Evolutionary conservation across 1,139 yeast genomes (phyloP), one percentile per base, ranked within the genome.

Genomic region (Fermentozyma sake): DNA sequence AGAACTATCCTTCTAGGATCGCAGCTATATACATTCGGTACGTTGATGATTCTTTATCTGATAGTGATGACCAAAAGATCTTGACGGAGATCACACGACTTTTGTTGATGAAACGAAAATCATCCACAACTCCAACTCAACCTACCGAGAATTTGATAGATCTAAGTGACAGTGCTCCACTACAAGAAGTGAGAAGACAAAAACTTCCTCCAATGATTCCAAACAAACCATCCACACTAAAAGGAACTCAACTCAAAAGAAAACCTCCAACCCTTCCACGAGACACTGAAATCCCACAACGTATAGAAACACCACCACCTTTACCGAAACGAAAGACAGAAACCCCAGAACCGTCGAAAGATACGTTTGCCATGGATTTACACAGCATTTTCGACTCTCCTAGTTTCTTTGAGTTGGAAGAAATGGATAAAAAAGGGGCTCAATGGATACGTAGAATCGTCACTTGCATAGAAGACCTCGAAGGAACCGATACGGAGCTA

Each of bases 21-120:
- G 41, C 71, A 16, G 93, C 83, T 1, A 85, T 93, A 5, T 87
- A 78, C 50, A 83, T 93, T 23, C 64, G 98, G 29, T 82, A 82
- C 29, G 87, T 93, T 11, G 75, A 81, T 1, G 68, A 70, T 22
- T 79, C 89, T 1, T 61, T 82, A 42, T 78, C 83, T 11, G 74
- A 72, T 28, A 37, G 61, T 20, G 72, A 73, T 24, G 79, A 72
- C 33, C 47, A 31, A 3, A 56, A 49, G 28, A 62, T 67, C 8
- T 54, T 62, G 21, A 41, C 47, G 14, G 76, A 72, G 31, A 41
- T 65, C 4, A 42, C 42, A 20, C 34, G 41, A 19, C 36, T 50
- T 23, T 23, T 47, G 22, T 40, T 42, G 21, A 30, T 37, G 9
- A 42, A 38, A 18, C 28, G 42, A 27, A n/a, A n/a, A n/a, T 21